Conservation (phyloP, 1,284 basidiomycete genomes). For the Coniophora puteana region DNA sequence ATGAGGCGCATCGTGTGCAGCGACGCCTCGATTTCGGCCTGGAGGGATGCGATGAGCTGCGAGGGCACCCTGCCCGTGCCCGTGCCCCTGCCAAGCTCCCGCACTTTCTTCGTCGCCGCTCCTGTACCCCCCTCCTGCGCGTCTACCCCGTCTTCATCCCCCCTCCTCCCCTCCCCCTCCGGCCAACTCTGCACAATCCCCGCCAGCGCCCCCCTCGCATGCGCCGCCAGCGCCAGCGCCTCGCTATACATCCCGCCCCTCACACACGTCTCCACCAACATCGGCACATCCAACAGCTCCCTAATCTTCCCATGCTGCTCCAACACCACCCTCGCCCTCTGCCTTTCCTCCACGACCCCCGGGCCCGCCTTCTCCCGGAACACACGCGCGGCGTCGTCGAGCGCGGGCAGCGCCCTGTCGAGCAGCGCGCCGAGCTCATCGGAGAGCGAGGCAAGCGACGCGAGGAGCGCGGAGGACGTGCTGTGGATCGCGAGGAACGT, state of each 20-base stretch:
- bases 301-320: constrained; percentile 90
- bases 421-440: constrained; percentile 67
- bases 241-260: constrained; percentile 90
- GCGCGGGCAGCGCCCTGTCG: constrained; percentile 60
- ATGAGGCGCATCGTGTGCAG: constrained; percentile 73
- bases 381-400: constrained; percentile 64
- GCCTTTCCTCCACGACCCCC: constrained; percentile 58
- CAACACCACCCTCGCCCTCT: constrained; percentile 74
- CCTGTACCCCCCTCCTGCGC: constrained; percentile 12
- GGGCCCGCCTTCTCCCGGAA: constrained; percentile 59
- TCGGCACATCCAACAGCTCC: constrained; percentile 86
- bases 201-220: constrained; percentile 45
- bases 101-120: constrained; percentile 14
- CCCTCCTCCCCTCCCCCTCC: constrained; percentile 5
- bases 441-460: constrained; percentile 61
- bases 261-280: constrained; percentile 88
- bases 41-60: constrained; percentile 52
- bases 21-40: constrained; percentile 72
- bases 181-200: constrained; percentile 15
- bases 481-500: constrained; percentile 83
- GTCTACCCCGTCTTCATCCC: neutral
- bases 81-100: constrained; percentile 13
- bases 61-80: constrained; percentile 30
- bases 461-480: constrained; percentile 65
- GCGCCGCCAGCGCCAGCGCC: constrained; percentile 77